A percentile compares a stretch with the other conserved stretches of the same genome.
phyloP scores from a whole-genome alignment of 2,329 filamentous ascomycete genomes.

The Tolypocladium amazonense region DNA sequence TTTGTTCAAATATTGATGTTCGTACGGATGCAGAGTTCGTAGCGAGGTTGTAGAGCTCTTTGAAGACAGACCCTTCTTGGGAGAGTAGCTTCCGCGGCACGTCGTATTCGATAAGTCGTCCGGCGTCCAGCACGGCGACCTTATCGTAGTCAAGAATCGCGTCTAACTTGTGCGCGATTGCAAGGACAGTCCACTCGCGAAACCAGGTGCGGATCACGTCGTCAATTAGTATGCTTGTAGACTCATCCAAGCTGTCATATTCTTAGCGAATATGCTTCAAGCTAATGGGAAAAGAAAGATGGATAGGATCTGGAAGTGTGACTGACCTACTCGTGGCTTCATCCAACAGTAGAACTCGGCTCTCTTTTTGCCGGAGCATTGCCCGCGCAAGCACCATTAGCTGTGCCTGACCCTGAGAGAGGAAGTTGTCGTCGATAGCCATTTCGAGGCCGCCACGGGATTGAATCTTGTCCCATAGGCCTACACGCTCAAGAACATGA shows the following conservation, averaged over 20 bases:
- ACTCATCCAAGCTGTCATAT: conserved; percentile 7
- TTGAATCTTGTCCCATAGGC: conserved; percentile 28
- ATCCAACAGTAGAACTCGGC: conserved; percentile 31
- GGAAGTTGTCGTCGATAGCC: conserved; percentile 18
- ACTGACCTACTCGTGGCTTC: conserved; percentile 25
- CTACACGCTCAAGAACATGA: conserved; percentile 29
- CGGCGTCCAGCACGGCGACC: conserved; percentile 39
- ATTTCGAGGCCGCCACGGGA: conserved; percentile 24
- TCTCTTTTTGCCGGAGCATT: conserved; percentile 24
- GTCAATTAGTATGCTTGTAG: conserved; percentile 6
- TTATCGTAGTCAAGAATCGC: conserved; percentile 36
- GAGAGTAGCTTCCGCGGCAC: conserved; percentile 1
- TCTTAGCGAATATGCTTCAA: neutral
- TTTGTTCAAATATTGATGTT: neutral
- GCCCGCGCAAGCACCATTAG: conserved; percentile 39
- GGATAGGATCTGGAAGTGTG: neutral
- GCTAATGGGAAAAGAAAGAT: neutral
- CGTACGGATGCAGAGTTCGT: neutral
- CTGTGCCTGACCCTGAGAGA: conserved; percentile 38
- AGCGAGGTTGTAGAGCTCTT: conserved; percentile 1
- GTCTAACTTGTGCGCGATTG: conserved; percentile 16
- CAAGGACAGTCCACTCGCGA: conserved; percentile 32
- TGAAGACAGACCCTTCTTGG: neutral
- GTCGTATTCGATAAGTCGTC: conserved; percentile 30
- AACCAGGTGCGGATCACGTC: conserved; percentile 9